Conservation (phyloP, 305 asterid genomes). For the Rubia peregrina region DNA sequence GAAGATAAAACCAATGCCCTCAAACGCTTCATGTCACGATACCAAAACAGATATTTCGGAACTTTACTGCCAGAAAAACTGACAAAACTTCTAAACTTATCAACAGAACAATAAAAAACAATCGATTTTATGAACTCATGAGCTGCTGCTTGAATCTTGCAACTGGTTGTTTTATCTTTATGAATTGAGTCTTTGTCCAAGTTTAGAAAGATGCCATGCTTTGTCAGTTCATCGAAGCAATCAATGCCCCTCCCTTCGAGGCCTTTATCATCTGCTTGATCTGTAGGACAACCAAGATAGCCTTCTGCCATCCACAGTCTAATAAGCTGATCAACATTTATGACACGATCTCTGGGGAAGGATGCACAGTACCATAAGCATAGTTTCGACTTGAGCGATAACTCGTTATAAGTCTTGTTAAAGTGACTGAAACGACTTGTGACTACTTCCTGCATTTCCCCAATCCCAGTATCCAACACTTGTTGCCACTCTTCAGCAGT, state of each 20-base stretch:
- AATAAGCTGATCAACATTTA: slow-evolving; percentile 19
- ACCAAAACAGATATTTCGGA: too few relatives aligned
- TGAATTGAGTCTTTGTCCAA: neutral
- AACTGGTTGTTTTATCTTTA: slow-evolving; percentile 1
- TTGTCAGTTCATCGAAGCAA: neutral
- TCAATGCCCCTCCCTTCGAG: neutral
- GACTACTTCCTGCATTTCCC: neutral
- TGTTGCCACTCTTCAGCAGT: slow-evolving; percentile 14
- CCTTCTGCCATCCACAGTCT: slow-evolving; percentile 30
- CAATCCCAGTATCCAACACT: neutral
- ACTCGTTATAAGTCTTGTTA: neutral
- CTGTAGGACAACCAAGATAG: neutral
- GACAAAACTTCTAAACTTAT: neutral
- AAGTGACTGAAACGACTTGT: neutral
- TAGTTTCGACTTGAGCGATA: slow-evolving; percentile 14
- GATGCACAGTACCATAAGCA: slow-evolving; percentile 25
- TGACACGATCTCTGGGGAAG: slow-evolving; percentile 14
- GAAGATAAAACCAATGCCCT: slow-evolving; percentile 13
- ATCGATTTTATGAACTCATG: slow-evolving; percentile 7
- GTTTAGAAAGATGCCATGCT: neutral
- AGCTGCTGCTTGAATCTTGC: slow-evolving; percentile 25
- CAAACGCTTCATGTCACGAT: slow-evolving; percentile 4
- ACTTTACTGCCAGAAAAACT: too few relatives aligned
- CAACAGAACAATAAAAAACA: neutral
- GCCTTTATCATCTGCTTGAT: neutral